Evolutionary conservation across 139 green algal species (phyloP), one percentile per base, ranked within the genome.

Genomic region (Auxenochlorella pyrenoidosa): DNA sequence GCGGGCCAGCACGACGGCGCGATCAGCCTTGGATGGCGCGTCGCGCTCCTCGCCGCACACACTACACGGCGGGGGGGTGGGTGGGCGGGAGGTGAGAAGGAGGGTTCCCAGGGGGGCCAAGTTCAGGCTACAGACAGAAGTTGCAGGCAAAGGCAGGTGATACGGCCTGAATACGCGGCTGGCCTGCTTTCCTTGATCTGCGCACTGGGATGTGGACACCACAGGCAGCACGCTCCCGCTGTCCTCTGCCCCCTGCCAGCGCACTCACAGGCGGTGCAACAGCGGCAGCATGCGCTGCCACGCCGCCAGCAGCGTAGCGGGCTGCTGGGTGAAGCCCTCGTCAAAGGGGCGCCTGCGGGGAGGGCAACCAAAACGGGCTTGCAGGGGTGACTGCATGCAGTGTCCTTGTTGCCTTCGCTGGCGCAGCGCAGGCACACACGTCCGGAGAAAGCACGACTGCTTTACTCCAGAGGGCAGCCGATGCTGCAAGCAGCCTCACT

Each of bases 281-380:
- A 90, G 80, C 12, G 87, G 54, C 26, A 79, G 66, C 63, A 86
- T 81, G 32, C 43, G 66, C 19, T 79, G 66, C 80, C 87, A 90
- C 34, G 88, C n/a, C 3, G 47, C 34, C 30, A 75, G 38, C 71
- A 79, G 80, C 6, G 71, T 78, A 54, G 60, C 47, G 38, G 83
- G 73, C 34, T 71, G 81, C 78, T 84, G 34, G 19, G 72, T 60
- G 47, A 41, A 72, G 59, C 71, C 83, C n/a, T 75, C 78, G 38
- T 91, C 88, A 65, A 79, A 88, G 1, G 88, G 88, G 6, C 88
- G 76, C 38, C 76, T 88, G 84, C 73, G 76, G 28, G 41, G 79
- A 38, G 1, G 47, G 47, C 47, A 54, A 54, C 47, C 47, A 54
- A 54, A 6, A 10, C 10, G 47, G 47, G 47, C 47, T 54, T 18